Percentiles rank a stretch among this genome's conserved stretches.
These are phyloP conservation scores for Ascochyta koolunga DNA, from an alignment of 2,329 filamentous ascomycete genomes.

Conservation along the genomic window DNA sequence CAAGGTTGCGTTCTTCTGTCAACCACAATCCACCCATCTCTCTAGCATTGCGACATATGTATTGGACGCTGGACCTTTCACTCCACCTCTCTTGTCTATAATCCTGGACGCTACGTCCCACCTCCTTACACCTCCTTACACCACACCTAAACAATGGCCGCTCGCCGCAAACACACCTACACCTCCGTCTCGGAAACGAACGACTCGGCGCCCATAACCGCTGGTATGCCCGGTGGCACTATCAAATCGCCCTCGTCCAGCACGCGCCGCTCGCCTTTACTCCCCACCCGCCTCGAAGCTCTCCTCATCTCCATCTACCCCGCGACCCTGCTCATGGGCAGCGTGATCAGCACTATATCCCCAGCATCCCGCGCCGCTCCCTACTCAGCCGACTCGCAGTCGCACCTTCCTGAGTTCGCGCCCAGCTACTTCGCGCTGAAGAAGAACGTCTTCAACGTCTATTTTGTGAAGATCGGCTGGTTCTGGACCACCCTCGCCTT, in stretches of 20 bases:
- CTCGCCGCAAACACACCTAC: slow-evolving; percentile 39
- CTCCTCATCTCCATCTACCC: slow-evolving; percentile 75
- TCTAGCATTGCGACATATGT: not conserved
- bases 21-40: not conserved
- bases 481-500: slow-evolving; percentile 84
- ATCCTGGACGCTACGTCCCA: not conserved
- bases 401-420: slow-evolving; percentile 64
- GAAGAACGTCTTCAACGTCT: slow-evolving; percentile 86
- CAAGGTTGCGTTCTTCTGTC: not conserved
- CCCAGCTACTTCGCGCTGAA: slow-evolving; percentile 94
- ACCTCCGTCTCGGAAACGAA: slow-evolving; percentile 11
- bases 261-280: slow-evolving; percentile 60
- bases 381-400: slow-evolving; percentile 68
- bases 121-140: not conserved
- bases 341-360: slow-evolving; percentile 78
- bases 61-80: not conserved
- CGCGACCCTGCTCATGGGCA: slow-evolving; percentile 76
- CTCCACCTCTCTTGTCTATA: not conserved
- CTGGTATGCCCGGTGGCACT: slow-evolving; percentile 32
- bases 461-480: slow-evolving; percentile 97
- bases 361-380: slow-evolving; percentile 68
- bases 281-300: slow-evolving; percentile 73
- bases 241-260: slow-evolving; percentile 32
- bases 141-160: slow-evolving; percentile 31
- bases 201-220: slow-evolving; percentile 26